Conservation (phyloP, 2,329 filamentous ascomycete genomes). For the Apiospora saccharicola region DNA sequence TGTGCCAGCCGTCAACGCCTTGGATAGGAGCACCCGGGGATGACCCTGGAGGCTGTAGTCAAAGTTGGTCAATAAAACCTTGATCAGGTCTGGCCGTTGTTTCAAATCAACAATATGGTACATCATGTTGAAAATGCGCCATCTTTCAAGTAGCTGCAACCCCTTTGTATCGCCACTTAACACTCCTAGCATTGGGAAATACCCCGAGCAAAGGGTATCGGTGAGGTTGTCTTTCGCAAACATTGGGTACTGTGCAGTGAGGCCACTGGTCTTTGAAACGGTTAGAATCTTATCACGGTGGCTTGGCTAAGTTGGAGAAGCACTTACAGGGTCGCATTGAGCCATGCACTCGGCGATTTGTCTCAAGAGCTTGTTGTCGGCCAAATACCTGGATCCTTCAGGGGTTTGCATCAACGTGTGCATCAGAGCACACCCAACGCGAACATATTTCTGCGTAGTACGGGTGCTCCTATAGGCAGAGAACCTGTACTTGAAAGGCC, state of each 20-base stretch:
- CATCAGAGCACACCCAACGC: constrained; percentile 87
- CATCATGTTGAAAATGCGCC: constrained; percentile 99
- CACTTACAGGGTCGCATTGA: constrained; percentile 84
- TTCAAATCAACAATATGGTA: constrained; percentile 96
- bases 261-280: constrained; percentile 64
- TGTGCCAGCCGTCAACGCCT: constrained; percentile 88
- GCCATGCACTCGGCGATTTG: constrained; percentile 96
- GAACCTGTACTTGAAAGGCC: constrained; percentile 96
- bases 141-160: constrained; percentile 88
- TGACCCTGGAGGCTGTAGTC: constrained; percentile 91
- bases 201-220: constrained; percentile 89
- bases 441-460: constrained; percentile 92
- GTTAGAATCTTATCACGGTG: background rate
- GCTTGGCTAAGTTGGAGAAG: background rate
- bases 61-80: constrained; percentile 86
- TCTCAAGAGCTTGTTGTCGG: constrained; percentile 89
- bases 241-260: constrained; percentile 84
- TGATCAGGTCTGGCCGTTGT: constrained; percentile 89
- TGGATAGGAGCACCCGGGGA: constrained; percentile 89
- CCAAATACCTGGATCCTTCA: constrained; percentile 84
- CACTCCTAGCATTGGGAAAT: constrained; percentile 90
- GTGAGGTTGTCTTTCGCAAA: constrained; percentile 86
- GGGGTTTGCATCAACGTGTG: constrained; percentile 84
- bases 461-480: constrained; percentile 89
- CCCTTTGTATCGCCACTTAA: constrained; percentile 85